phyloP scores from a whole-genome alignment of 202 grass and related monocot species.

The Schoenoplectus tabernaemontani region DNA sequence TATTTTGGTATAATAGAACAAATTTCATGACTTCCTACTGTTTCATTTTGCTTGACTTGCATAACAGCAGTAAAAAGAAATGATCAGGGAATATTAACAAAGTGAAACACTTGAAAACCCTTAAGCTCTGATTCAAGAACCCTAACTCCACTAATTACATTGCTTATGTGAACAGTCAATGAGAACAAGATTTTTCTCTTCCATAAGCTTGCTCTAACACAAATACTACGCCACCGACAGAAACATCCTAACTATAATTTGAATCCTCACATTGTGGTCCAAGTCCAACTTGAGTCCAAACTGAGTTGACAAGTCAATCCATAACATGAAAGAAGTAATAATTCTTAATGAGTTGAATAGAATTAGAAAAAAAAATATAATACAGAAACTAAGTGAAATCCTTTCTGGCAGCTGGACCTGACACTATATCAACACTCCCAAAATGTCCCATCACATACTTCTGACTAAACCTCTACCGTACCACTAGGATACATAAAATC shows the following conservation, averaged over 20 bases:
- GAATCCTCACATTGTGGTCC: not conserved
- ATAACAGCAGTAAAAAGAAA: not conserved
- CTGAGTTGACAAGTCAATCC: not conserved
- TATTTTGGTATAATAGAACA: not conserved
- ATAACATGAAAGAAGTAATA: not conserved
- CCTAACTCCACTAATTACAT: not conserved
- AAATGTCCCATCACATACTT: conserved; percentile 7
- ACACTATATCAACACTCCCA: conserved; percentile 2
- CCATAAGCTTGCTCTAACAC: not conserved
- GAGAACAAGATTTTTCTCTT: not conserved
- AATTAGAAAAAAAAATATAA: not conserved
- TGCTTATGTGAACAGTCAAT: not conserved
- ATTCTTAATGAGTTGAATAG: not conserved
- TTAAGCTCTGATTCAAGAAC: not conserved
- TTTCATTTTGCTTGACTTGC: not conserved
- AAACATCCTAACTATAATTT: not conserved
- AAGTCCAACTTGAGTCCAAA: not conserved
- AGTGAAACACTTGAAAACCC: not conserved
- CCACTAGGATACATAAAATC: conserved; percentile 4
- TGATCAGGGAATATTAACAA: not conserved
- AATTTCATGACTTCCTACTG: not conserved
- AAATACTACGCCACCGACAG: not conserved
- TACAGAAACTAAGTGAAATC: not conserved
- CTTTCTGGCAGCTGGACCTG: conserved; percentile 17
- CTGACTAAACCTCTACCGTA: conserved; percentile 9